Evolutionary conservation across 441 rosid species (phyloP), one percentile per base, ranked within the genome.

Genomic region (Erodium texanum): DNA sequence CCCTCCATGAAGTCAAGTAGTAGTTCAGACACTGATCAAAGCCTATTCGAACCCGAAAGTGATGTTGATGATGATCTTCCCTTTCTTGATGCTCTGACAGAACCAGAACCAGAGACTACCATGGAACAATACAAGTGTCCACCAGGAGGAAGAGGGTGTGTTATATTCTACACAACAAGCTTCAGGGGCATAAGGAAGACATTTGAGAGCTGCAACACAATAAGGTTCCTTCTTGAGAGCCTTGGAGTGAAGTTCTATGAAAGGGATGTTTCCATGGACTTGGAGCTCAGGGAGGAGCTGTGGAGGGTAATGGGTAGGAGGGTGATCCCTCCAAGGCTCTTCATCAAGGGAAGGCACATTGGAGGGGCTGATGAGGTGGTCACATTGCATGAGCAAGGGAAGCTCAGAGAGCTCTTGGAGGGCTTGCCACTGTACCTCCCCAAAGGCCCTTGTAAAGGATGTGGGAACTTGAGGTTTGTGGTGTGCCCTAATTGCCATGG

Each of bases 301-400:
- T 87, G 92, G 96, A 80, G 78, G 69, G 56, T 84, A 18, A 64
- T 87, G 68, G 88, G 86, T 0, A 80, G 74, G 6, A 84, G 84
- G 77, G 92, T 78, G 56, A 75, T 85, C 14, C 88, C 93, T 32
- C 97, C 99, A 1, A 87, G 82, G 79, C 80, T 94, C 48, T 94
- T 94, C 75, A 73, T 94, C 16, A 86, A 70, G 62, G 99, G 97
- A 61, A 88, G 84, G 73, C 85, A 81, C 81, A 81, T 94, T 27
- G 99, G 99, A 62, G 97, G 96, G 74, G 93, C 92, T 7, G 93
- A 89, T 36, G 89, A 87, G 80, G 94, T 88, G 24, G 81, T 86
- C 19, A 69, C 75, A 14, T 71, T 94, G 74, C 90, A 94, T 56
- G 97, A 94, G 68, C 86, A 83, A 73, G 97, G 99, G 29, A 85